Evolutionary conservation across 2,329 filamentous ascomycete genomes (phyloP).

Genomic region (Fusarium bactridioides): DNA sequence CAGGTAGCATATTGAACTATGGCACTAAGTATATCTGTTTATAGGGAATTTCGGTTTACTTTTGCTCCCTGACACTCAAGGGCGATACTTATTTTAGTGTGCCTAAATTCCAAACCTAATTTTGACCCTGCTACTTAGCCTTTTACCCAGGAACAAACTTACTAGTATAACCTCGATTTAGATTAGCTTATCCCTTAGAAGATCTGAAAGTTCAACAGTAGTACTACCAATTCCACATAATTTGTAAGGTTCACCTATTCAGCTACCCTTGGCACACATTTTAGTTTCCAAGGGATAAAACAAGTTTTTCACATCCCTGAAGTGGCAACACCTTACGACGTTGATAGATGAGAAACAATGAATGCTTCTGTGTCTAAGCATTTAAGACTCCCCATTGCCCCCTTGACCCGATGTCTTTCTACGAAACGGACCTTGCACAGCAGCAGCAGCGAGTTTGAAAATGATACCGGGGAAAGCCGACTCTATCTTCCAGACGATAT

Average conservation of each 20-base stretch:
- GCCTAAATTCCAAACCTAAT: not conserved
- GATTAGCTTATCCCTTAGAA: not conserved
- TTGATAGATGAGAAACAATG: no score
- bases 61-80: not conserved
- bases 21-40: not conserved
- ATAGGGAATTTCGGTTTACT: not conserved
- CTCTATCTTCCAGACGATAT: no score
- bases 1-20: not conserved
- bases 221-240: not conserved
- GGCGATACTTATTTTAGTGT: not conserved
- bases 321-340: not conserved
- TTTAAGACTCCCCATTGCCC: no score
- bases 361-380: no score
- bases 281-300: not conserved
- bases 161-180: not conserved
- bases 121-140: not conserved
- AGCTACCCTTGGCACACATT: not conserved
- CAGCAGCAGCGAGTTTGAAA: no score
- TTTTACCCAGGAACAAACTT: not conserved
- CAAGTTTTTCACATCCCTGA: not conserved
- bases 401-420: no score
- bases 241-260: not conserved
- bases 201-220: not conserved
- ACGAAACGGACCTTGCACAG: rapidly evolving
- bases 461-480: no score